phyloP scores from a whole-genome alignment of 2,329 filamentous ascomycete species.

The Tetracladium maxilliforme region DNA sequence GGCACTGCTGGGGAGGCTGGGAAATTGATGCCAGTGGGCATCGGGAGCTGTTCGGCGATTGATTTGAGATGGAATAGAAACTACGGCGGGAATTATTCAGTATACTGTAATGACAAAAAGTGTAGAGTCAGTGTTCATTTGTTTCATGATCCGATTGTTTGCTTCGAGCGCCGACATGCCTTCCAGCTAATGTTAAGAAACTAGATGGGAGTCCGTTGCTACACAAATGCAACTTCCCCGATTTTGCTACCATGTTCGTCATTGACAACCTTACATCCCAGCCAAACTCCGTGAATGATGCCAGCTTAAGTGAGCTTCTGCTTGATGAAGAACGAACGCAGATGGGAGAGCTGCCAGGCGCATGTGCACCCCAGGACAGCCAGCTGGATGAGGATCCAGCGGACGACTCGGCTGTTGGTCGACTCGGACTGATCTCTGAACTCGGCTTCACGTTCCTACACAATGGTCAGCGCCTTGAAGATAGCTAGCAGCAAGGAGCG shows the following conservation, averaged over 20 bases:
- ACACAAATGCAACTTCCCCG: conserved; percentile 1
- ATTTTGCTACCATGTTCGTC: conserved; percentile 1
- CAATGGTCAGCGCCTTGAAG: conserved; percentile 4
- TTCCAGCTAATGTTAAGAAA: too few species aligned
- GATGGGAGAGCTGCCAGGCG: conserved; percentile 91
- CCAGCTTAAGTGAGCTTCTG: conserved; percentile 79
- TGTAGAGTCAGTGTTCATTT: too few species aligned
- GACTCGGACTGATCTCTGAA: conserved; percentile 95
- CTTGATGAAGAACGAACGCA: conserved; percentile 98
- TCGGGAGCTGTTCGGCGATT: too few species aligned
- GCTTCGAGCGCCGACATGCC: too few species aligned
- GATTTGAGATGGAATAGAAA: too few species aligned
- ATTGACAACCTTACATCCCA: too few species aligned
- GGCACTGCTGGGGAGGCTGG: too few species aligned
- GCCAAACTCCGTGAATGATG: not conserved
- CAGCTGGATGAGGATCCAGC: conserved; percentile 88
- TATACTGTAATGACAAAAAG: too few species aligned
- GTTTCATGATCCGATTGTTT: too few species aligned
- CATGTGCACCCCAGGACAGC: conserved; percentile 75
- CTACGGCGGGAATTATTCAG: too few species aligned
- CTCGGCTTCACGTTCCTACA: conserved; percentile 86
- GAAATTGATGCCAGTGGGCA: too few species aligned
- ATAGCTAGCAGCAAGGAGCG: conserved; percentile 1
- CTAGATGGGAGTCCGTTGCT: conserved; percentile 1
- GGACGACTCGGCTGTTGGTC: conserved; percentile 81